Percentiles rank a stretch among this genome's conserved stretches.
Evolutionary conservation across 192 early-diverging fungal species (phyloP).

Genomic region (Phlyctochytrium bullatum): DNA sequence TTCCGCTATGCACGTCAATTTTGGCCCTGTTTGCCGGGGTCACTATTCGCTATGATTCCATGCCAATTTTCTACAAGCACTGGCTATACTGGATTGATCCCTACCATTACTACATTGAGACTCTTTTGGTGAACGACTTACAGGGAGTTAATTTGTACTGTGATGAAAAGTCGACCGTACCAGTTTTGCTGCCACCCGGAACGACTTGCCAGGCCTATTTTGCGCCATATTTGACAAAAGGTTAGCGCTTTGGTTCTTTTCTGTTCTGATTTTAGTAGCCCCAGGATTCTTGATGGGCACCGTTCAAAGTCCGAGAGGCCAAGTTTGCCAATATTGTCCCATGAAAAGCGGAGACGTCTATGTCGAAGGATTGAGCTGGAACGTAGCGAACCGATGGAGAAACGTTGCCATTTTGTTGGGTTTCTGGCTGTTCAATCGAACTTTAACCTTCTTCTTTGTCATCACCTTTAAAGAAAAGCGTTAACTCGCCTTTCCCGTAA

Average conservation of each 20-base stretch:
- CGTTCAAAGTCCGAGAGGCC: no score
- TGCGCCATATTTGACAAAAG: not conserved
- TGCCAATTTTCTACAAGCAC: constrained; percentile 10
- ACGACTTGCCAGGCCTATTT: constrained; percentile 18
- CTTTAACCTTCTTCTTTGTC: constrained; percentile 13
- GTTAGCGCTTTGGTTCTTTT: no score
- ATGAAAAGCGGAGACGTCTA: constrained; percentile 10
- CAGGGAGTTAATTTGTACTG: not conserved
- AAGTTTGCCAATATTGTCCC: constrained; percentile 15
- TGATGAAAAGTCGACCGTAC: constrained; percentile 1
- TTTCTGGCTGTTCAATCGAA: constrained; percentile 20
- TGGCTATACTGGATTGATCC: constrained; percentile 26
- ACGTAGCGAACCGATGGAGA: constrained; percentile 18
- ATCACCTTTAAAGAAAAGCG: constrained; percentile 15
- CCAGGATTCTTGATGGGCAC: constrained; percentile 15
- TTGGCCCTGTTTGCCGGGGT: constrained; percentile 72
- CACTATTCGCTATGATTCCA: constrained; percentile 47
- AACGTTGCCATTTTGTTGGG: constrained; percentile 22
- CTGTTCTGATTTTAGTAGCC: no score
- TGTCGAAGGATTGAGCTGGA: constrained; percentile 12
- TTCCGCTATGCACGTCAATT: constrained; percentile 66
- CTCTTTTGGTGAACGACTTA: constrained; percentile 17
- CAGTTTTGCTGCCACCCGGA: not conserved
- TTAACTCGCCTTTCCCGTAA: not conserved
- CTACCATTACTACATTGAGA: constrained; percentile 27